Base-by-base conservation (phyloP, 73 alveolate species). In the Symbiodinium natans region DNA sequence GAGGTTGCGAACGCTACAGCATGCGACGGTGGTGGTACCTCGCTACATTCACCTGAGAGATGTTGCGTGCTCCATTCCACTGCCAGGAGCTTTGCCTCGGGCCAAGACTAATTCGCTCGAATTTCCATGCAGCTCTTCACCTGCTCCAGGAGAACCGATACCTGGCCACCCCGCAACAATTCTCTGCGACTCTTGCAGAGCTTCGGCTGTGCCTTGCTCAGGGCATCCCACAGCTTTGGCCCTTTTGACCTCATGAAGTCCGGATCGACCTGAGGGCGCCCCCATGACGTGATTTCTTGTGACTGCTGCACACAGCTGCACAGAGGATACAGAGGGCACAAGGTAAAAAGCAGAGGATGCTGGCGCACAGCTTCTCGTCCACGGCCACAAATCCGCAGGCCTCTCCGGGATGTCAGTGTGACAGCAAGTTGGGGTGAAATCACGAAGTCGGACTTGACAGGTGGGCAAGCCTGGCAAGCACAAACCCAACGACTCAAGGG, bases 171-270 rank as follows among this genome's bases (percentile, higher is more conserved):
- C n/a, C n/a, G n/a, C n/a, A n/a, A n/a, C n/a, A n/a, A n/a, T n/a
- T n/a, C n/a, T n/a, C n/a, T n/a, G n/a, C n/a, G n/a, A n/a, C n/a
- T n/a, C n/a, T n/a, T n/a, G n/a, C n/a, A n/a, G n/a, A n/a, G n/a
- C n/a, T n/a, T n/a, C n/a, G n/a, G n/a, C n/a, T n/a, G n/a, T 39
- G 95, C 95, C 95, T 89, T 89, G 56, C 95, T 89, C 95, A 89
- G 40, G 23, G 95, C 95, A 29, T 89, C 95, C 95, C 95, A 89
- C 1, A 89, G 86, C 95, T 89, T 89, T 11, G 86, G 84, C 31
- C 95, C 95, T 41, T 89, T 89, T 42, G 95, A 63, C 74, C 63
- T 89, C 86, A 89, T 15, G 86, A 89, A 89, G 73, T 89, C 95
- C 3, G 95, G 86, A 71, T 89, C 86, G 36, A 89, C 95, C 95